phyloP scores from a whole-genome alignment of 768 basidiomycete species.

The Leccinum subtestaceum region DNA sequence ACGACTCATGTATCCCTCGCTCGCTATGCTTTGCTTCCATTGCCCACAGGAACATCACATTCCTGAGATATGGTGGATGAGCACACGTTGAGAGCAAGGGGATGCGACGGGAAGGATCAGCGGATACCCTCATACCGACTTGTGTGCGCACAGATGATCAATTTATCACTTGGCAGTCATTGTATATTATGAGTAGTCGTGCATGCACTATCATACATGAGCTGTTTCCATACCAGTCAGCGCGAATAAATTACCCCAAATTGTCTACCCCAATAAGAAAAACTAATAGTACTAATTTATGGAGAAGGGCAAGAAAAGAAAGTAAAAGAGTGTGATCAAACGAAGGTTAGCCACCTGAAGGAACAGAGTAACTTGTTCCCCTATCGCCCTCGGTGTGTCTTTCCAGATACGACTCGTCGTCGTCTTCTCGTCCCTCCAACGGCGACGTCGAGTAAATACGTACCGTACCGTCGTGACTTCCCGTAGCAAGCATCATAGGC shows the following conservation, averaged over 20 bases:
- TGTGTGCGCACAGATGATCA: conserved; percentile 1
- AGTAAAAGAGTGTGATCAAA: conserved; percentile 6
- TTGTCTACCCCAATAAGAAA: conserved; percentile 17
- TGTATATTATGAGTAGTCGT: conserved; percentile 20
- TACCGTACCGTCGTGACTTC: conserved; percentile 73
- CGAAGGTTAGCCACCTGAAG: conserved; percentile 25
- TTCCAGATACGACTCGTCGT: conserved; percentile 26
- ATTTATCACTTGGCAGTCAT: conserved; percentile 12
- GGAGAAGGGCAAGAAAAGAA: neutral
- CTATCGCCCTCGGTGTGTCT: conserved; percentile 24
- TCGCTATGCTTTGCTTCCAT: conserved; percentile 26
- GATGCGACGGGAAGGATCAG: neutral
- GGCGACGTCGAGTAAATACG: conserved; percentile 63
- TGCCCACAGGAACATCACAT: conserved; percentile 14
- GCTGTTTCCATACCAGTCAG: conserved; percentile 21
- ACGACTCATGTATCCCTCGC: conserved; percentile 18
- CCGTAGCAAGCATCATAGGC: conserved; percentile 60
- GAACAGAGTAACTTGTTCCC: conserved; percentile 24
- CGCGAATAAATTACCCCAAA: conserved; percentile 22
- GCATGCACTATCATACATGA: conserved; percentile 29
- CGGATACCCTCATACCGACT: conserved; percentile 1
- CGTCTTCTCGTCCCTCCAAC: conserved; percentile 22
- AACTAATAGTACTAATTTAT: conserved; percentile 5
- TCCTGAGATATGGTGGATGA: conserved; percentile 10
- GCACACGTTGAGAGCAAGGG: conserved; percentile 18